These are phyloP conservation scores for Pichia kluyveri DNA, from an alignment of 805 yeast species.

Conservation along the genomic window DNA sequence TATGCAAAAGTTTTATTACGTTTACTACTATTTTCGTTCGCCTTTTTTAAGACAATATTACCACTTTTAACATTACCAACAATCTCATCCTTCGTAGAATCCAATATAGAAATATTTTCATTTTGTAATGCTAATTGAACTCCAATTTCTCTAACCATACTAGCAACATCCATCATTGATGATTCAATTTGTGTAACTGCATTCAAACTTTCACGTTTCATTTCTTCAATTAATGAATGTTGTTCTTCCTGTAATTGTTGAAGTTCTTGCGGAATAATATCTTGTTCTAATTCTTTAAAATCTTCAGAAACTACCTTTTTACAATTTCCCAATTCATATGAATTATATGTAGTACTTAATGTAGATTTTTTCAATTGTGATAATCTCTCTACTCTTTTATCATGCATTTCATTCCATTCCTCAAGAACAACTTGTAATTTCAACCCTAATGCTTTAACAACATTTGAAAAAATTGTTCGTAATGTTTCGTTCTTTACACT, in stretches of 20 bases:
- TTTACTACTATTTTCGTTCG: constrained; percentile 55
- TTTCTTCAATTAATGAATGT: constrained; percentile 38
- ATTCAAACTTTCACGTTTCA: constrained; percentile 51
- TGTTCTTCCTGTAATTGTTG: constrained; percentile 54
- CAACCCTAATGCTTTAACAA: constrained; percentile 39
- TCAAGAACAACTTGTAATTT: constrained; percentile 34
- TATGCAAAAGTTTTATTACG: constrained; percentile 50
- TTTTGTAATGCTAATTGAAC: constrained; percentile 67
- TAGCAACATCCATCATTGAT: constrained; percentile 64
- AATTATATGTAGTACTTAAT: constrained; percentile 11
- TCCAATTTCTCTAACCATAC: constrained; percentile 65
- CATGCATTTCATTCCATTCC: constrained; percentile 40
- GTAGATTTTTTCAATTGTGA: constrained; percentile 28
- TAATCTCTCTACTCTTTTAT: constrained; percentile 36
- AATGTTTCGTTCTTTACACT: constrained; percentile 30
- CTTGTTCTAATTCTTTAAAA: constrained; percentile 26
- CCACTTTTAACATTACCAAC: constrained; percentile 61
- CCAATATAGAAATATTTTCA: constrained; percentile 52
- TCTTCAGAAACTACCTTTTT: constrained; percentile 22
- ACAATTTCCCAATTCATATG: background rate
- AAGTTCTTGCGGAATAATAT: constrained; percentile 40
- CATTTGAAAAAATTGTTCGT: constrained; percentile 37
- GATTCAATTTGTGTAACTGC: constrained; percentile 53
- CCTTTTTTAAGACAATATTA: constrained; percentile 58
- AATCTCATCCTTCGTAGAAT: constrained; percentile 61